Evolutionary conservation across 179 eudicot species (phyloP).

Genomic region (Silene noctiflora): DNA sequence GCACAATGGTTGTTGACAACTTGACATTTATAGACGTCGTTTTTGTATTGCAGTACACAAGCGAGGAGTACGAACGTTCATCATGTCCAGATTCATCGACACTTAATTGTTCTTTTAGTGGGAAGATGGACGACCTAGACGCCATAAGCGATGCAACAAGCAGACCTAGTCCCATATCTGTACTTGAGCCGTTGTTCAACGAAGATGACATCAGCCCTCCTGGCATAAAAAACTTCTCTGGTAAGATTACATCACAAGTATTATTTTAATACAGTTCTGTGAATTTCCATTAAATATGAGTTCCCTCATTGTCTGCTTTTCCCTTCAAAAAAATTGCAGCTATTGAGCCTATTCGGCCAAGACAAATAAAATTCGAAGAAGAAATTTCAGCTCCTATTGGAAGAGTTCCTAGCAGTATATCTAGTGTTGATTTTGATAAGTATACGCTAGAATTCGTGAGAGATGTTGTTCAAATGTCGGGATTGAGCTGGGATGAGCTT

Average conservation of each 20-base stretch:
- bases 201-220: constrained; percentile 54
- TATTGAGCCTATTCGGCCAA: constrained; percentile 47
- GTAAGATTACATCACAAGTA: constrained; percentile 14
- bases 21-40: neutral
- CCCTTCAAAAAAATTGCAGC: constrained; percentile 31
- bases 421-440: constrained; percentile 41
- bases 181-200: constrained; percentile 56
- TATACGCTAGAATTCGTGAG: constrained; percentile 54
- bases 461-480: constrained; percentile 56
- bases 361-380: constrained; percentile 59
- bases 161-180: constrained; percentile 69
- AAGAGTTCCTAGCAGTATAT: constrained; percentile 30
- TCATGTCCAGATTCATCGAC: constrained; percentile 27
- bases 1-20: constrained; percentile 3
- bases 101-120: constrained; percentile 24
- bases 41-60: constrained; percentile 24
- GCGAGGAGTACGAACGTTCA: constrained; percentile 24
- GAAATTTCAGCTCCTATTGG: constrained; percentile 23
- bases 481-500: constrained; percentile 62
- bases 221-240: constrained; percentile 28
- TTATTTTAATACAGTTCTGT: neutral
- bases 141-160: constrained; percentile 40
- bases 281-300: neutral
- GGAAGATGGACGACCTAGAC: constrained; percentile 38
- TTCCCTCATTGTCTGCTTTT: constrained; percentile 12